Percentiles rank a stretch among this genome's conserved stretches.
These are phyloP conservation scores for Hypoxylon lienhwacheense DNA, from an alignment of 495 filamentous ascomycete species.

Conservation along the genomic window DNA sequence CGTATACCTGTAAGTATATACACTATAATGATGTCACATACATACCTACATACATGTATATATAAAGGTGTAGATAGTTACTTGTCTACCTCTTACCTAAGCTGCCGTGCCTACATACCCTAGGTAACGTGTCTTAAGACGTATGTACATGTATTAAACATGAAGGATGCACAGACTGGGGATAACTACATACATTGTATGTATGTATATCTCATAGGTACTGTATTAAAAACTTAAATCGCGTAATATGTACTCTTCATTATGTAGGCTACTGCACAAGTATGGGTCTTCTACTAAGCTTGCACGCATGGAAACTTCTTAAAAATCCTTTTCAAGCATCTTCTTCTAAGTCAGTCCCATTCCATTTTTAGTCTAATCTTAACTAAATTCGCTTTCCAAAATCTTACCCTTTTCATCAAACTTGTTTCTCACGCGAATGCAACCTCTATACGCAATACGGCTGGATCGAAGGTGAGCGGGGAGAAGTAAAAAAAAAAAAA, in stretches of 20 bases:
- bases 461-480: too few species aligned
- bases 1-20: too few species aligned
- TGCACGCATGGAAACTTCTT: conserved; percentile 2
- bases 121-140: too few species aligned
- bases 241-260: too few species aligned
- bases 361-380: neutral
- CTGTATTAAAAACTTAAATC: neutral
- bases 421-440: neutral
- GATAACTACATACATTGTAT: too few species aligned
- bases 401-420: too few species aligned
- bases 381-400: neutral
- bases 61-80: neutral
- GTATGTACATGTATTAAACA: too few species aligned
- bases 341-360: too few species aligned
- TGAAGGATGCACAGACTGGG: too few species aligned
- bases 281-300: neutral
- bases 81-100: neutral
- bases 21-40: neutral
- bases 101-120: too few species aligned
- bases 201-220: neutral
- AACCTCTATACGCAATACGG: neutral
- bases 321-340: conserved; percentile 4
- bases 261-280: neutral
- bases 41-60: neutral
- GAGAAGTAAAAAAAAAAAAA: too few species aligned